Evolutionary conservation across 768 basidiomycete genomes (phyloP), one percentile per base, ranked within the genome.

Genomic region (Termitomyces sp.): DNA sequence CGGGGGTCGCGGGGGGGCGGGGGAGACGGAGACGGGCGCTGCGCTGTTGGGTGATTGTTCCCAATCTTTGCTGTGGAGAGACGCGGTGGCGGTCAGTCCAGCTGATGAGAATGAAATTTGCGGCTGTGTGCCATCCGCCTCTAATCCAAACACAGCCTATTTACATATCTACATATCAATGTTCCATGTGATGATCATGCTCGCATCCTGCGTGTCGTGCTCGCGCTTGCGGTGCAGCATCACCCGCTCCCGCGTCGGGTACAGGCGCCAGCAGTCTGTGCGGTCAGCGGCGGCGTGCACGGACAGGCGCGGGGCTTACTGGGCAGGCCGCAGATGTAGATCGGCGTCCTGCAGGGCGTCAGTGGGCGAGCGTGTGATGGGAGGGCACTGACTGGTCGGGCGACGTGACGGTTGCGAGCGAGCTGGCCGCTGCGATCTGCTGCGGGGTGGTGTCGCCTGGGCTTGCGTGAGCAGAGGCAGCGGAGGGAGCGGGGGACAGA

Each of bases 191-290:
- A 91, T 80, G 36, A 90, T 83, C 49, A 77, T 69, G 3, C 70
- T 67, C 12, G 80, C 75, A 26, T 83, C 81, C 35, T 82, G 79
- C 0, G 78, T 76, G 58, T 78, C 73, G 67, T 92, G 90, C 65
- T 90, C 89, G 48, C 87, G 83, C 64, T 83, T 88, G 50, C 88
- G 80, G 63, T 92, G 90, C 18, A 73, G 62, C 80, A 87, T 83
- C 6, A 92, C 70, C 3, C 84, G 79, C 24, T 90, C 88, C 26
- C 80, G 80, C 22, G 82, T 81, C 20, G 87, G 89, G 65, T 87
- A 90, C 43, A 92, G 74, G 28, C 88, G 84, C 66, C 80, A 79
- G 68, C 90, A 93, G 53, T 80, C 85, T 84, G 52, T 3, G n/a
- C 0, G n/a, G 32, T 49, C n/a, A 33, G 49, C 33, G 4, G n/a